Evolutionary conservation across 164 flowering plant species (phyloP).

Genomic region (Cinnamomum chago): DNA sequence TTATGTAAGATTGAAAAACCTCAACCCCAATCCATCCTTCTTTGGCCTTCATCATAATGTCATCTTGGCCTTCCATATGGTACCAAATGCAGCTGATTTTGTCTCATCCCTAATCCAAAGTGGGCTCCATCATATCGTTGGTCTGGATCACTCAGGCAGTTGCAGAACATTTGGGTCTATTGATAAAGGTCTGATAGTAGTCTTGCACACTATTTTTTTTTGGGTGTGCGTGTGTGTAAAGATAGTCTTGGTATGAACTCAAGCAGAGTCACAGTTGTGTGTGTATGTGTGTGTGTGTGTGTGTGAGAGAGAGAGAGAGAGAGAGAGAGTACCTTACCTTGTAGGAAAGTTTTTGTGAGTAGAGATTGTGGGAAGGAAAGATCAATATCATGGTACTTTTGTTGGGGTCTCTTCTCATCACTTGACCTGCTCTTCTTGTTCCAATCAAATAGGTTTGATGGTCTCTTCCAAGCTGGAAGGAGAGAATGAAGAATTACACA

Average conservation of each 20-base stretch:
- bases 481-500: background rate
- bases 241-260: background rate
- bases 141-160: background rate
- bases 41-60: background rate
- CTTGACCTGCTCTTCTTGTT: constrained; percentile 33
- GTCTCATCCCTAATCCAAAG: background rate
- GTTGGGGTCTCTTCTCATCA: constrained; percentile 34
- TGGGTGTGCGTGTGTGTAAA: background rate
- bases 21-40: background rate
- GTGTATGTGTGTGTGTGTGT: too few species aligned
- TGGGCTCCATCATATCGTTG: background rate
- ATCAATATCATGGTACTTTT: constrained; percentile 62
- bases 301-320: constrained; percentile 1
- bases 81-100: background rate
- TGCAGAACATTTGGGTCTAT: too few species aligned
- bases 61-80: background rate
- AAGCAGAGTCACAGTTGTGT: background rate
- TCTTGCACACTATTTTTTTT: background rate
- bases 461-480: constrained; percentile 17
- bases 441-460: constrained; percentile 63
- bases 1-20: too few species aligned
- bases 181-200: too few species aligned
- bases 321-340: constrained; percentile 37
- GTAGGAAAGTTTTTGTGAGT: constrained; percentile 62
- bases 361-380: constrained; percentile 78